These are phyloP conservation scores for Fraxinus sp. DNA, from an alignment of 305 asterid species.

Conservation along the genomic window DNA sequence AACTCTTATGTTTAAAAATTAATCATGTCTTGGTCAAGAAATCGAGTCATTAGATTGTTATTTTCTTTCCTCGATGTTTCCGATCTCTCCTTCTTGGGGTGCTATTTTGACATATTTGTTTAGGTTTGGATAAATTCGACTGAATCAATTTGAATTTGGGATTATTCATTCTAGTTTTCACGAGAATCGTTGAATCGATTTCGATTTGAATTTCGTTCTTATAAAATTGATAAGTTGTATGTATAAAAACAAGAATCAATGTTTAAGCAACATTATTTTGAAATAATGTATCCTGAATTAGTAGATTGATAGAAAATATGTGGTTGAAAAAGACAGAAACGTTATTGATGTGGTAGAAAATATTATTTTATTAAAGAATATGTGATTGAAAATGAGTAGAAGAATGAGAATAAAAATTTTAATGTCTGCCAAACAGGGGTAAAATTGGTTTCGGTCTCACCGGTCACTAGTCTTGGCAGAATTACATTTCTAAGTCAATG, in stretches of 20 bases:
- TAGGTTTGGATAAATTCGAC: background rate
- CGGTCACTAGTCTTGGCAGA: background rate
- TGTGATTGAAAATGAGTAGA: too few relatives aligned
- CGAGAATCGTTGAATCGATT: background rate
- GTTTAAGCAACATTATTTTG: too few relatives aligned
- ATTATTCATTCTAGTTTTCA: background rate
- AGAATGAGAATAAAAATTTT: too few relatives aligned
- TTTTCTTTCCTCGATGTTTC: background rate
- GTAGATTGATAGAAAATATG: too few relatives aligned
- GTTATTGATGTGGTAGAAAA: too few relatives aligned
- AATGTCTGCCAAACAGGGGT: too few relatives aligned
- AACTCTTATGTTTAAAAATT: too few relatives aligned
- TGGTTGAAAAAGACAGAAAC: too few relatives aligned
- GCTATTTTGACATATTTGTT: too few relatives aligned
- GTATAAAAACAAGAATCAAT: background rate
- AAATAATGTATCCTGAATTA: too few relatives aligned
- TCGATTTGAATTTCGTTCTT: background rate
- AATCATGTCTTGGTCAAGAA: background rate
- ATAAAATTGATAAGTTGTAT: background rate
- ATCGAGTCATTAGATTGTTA: background rate
- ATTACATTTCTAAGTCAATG: background rate
- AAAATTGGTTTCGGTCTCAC: background rate
- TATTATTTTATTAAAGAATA: too few relatives aligned
- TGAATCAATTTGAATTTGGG: too few relatives aligned
- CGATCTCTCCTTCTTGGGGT: background rate